Percentiles rank a stretch among this genome's conserved stretches.
These are phyloP conservation scores for Fusarium bulbicola DNA, from an alignment of 2,329 filamentous ascomycete species.

Conservation along the genomic window DNA sequence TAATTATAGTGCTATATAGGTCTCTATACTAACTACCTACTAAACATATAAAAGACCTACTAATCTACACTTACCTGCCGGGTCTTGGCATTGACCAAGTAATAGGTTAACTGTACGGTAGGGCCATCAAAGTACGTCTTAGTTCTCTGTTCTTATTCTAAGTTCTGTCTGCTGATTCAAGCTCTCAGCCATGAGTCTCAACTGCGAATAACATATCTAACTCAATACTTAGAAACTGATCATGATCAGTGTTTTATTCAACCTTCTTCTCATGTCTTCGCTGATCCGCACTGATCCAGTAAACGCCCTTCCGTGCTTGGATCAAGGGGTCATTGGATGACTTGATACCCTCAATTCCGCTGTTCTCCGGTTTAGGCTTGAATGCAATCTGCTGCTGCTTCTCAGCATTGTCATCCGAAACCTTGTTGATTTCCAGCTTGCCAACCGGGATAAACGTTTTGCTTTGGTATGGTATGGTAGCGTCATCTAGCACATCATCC, in stretches of 20 bases:
- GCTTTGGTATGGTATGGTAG: constrained; percentile 2
- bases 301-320: constrained; percentile 6
- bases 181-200: background rate
- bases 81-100: no score
- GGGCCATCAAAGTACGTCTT: background rate
- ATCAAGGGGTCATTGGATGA: constrained; percentile 12
- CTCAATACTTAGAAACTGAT: background rate
- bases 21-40: no score
- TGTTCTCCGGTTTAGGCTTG: constrained; percentile 5
- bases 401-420: background rate
- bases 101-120: no score
- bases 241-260: background rate
- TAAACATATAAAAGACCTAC: no score
- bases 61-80: no score
- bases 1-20: no score
- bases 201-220: background rate
- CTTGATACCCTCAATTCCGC: constrained; percentile 6
- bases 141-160: no score
- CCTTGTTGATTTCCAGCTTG: constrained; percentile 17
- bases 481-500: constrained; percentile 1
- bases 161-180: background rate
- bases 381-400: constrained; percentile 14
- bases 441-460: background rate
- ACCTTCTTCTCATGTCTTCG: constrained; percentile 7
- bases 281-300: constrained; percentile 17